Conservation (phyloP, 352 stramenopile genomes). For the Pythium diclinum region DNA sequence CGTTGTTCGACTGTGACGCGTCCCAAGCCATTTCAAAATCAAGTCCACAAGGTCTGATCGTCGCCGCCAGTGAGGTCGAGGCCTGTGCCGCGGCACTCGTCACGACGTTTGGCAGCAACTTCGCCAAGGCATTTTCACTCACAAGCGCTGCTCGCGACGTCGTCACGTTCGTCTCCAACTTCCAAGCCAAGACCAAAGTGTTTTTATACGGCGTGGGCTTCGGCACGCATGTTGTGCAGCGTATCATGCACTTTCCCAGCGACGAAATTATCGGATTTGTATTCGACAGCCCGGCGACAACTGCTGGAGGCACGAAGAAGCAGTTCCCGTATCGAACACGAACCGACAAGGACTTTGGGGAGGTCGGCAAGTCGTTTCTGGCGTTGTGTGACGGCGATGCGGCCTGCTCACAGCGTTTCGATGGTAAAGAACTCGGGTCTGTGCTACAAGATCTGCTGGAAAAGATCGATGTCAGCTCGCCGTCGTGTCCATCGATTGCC, state of each 20-base stretch:
- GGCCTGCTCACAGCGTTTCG: constrained; percentile 32
- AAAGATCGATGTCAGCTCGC: constrained; percentile 8
- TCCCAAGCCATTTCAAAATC: constrained; percentile 12
- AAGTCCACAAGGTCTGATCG: constrained; percentile 8
- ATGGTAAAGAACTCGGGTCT: constrained; percentile 3
- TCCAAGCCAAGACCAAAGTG: constrained; percentile 40
- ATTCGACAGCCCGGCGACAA: constrained; percentile 48
- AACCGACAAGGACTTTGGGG: constrained; percentile 30
- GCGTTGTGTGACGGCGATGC: constrained; percentile 41
- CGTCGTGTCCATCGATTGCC: not conserved
- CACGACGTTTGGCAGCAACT: constrained; percentile 17
- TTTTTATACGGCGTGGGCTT: constrained; percentile 70
- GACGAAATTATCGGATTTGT: constrained; percentile 55
- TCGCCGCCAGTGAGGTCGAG: constrained; percentile 18
- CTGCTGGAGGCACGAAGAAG: constrained; percentile 26
- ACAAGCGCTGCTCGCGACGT: constrained; percentile 62
- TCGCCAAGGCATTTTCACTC: constrained; percentile 52
- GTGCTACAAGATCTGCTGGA: constrained; percentile 18
- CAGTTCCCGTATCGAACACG: constrained; percentile 23
- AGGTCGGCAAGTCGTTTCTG: constrained; percentile 45
- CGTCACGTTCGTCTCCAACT: constrained; percentile 45
- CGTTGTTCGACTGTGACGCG: constrained; percentile 24
- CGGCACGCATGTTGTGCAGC: constrained; percentile 60
- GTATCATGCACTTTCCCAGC: constrained; percentile 52
- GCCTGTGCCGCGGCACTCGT: constrained; percentile 10